phyloP scores from a whole-genome alignment of 495 filamentous ascomycete genomes.

The Penicillium waksmanii region DNA sequence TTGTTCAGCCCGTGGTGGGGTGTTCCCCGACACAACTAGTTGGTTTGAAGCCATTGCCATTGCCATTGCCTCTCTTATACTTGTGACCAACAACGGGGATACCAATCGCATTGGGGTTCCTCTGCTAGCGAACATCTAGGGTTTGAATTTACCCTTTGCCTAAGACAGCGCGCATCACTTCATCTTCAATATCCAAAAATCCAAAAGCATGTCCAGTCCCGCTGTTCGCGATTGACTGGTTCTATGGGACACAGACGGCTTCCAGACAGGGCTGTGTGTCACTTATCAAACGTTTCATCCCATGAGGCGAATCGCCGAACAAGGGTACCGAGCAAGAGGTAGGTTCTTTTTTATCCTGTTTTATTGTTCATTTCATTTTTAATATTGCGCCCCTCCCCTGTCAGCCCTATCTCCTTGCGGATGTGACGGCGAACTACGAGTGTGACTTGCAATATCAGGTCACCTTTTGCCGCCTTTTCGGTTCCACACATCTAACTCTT shows the following conservation, averaged over 20 bases:
- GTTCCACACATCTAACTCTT: slow-evolving; percentile 25
- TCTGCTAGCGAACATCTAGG: too few relatives aligned
- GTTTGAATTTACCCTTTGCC: too few relatives aligned
- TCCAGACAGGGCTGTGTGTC: slow-evolving; percentile 34
- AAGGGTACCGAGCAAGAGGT: slow-evolving; percentile 26
- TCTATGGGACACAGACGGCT: slow-evolving; percentile 43
- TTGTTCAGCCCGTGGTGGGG: slow-evolving; percentile 9
- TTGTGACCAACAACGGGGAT: neutral
- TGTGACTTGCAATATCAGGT: slow-evolving; percentile 10
- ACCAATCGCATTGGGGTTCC: neutral
- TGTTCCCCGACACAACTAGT: neutral
- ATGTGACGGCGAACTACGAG: neutral
- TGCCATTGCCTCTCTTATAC: neutral
- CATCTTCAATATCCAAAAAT: neutral
- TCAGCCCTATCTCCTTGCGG: slow-evolving; percentile 31
- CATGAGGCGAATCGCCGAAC: slow-evolving; percentile 38
- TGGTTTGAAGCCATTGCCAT: neutral
- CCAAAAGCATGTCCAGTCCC: slow-evolving; percentile 35
- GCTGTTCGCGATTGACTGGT: slow-evolving; percentile 37
- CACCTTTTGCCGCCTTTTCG: slow-evolving; percentile 1
- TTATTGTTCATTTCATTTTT: neutral
- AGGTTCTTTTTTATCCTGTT: neutral
- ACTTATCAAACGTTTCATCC: slow-evolving; percentile 37
- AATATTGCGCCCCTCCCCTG: slow-evolving; percentile 1
- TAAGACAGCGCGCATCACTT: neutral